Percentiles rank a stretch among this genome's conserved stretches.
Evolutionary conservation across 805 yeast genomes (phyloP).

Genomic region (Ogataea nakhonphanomensis): DNA sequence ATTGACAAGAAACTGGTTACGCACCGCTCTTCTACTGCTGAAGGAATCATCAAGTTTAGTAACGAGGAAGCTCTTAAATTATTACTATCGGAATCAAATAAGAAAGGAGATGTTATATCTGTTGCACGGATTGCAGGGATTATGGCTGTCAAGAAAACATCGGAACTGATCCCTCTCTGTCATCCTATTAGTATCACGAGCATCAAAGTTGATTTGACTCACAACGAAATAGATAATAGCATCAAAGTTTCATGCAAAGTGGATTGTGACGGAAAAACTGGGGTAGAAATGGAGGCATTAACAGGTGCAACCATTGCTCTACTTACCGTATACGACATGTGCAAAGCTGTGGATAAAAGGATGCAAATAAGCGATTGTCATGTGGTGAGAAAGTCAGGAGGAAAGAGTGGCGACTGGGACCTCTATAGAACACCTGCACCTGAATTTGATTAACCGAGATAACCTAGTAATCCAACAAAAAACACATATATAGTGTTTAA

Average conservation of each 20-base stretch:
- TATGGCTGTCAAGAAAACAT: conserved; percentile 48
- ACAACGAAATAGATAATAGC: conserved; percentile 17
- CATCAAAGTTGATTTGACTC: conserved; percentile 33
- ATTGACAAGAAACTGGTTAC: conserved; percentile 39
- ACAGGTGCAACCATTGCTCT: conserved; percentile 43
- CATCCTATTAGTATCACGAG: conserved; percentile 46
- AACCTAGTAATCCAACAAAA: conserved; percentile 15
- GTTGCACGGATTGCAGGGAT: conserved; percentile 49
- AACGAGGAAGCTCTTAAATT: conserved; percentile 30
- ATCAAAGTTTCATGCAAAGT: conserved; percentile 38
- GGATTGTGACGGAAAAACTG: conserved; percentile 48
- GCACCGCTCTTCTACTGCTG: conserved; percentile 41
- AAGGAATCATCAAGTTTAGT: conserved; percentile 41
- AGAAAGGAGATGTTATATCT: conserved; percentile 51
- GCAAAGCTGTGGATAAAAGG: conserved; percentile 51
- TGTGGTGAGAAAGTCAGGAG: conserved; percentile 43
- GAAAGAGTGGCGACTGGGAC: conserved; percentile 32
- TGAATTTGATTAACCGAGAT: conserved; percentile 4
- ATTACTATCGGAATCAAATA: conserved; percentile 36
- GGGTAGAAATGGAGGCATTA: conserved; percentile 58
- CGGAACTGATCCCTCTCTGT: conserved; percentile 47
- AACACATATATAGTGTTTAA: conserved; percentile 12
- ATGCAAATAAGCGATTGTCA: conserved; percentile 40
- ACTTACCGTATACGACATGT: conserved; percentile 54
- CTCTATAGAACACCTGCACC: neutral